Conservation (phyloP, 2,329 filamentous ascomycete species). For the Colletotrichum sp. region DNA sequence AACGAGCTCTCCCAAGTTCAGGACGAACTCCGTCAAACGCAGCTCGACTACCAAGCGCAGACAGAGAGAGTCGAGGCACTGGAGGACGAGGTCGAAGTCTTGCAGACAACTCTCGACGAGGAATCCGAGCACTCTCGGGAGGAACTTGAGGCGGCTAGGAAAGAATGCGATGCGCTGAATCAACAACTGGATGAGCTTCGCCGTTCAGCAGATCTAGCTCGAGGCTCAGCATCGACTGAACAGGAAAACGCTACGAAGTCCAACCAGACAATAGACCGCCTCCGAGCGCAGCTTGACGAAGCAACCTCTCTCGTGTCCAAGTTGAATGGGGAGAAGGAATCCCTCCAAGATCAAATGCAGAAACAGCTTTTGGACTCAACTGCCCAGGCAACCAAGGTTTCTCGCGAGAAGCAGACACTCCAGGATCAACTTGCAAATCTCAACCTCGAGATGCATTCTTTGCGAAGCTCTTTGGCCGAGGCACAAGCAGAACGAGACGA, state of each 20-base stretch:
- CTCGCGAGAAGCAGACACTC: constrained; percentile 65
- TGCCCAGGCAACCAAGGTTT: constrained; percentile 58
- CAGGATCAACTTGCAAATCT: constrained; percentile 67
- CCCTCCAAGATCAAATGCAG: constrained; percentile 54
- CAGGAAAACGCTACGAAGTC: constrained; percentile 15
- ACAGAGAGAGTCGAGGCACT: constrained; percentile 70
- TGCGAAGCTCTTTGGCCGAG: constrained; percentile 62
- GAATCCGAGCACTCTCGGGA: constrained; percentile 64
- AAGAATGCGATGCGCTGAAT: constrained; percentile 48
- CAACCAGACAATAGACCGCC: constrained; percentile 41
- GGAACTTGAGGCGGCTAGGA: constrained; percentile 47
- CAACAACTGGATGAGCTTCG: constrained; percentile 45
- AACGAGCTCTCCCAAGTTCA: constrained; percentile 69
- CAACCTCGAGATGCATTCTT: constrained; percentile 63
- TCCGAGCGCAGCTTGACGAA: constrained; percentile 15
- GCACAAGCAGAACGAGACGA: constrained; percentile 71
- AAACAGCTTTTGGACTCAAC: constrained; percentile 64
- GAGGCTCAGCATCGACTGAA: constrained; percentile 5
- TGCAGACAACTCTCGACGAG: constrained; percentile 70
- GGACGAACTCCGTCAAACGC: constrained; percentile 73
- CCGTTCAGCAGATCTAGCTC: constrained; percentile 21
- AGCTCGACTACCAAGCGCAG: constrained; percentile 66
- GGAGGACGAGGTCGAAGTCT: constrained; percentile 78
- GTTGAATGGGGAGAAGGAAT: constrained; percentile 33
- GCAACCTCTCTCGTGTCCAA: constrained; percentile 17